Evolutionary conservation across 106 monocot genomes (phyloP).

Genomic region (Alisma plantagoaquatica): DNA sequence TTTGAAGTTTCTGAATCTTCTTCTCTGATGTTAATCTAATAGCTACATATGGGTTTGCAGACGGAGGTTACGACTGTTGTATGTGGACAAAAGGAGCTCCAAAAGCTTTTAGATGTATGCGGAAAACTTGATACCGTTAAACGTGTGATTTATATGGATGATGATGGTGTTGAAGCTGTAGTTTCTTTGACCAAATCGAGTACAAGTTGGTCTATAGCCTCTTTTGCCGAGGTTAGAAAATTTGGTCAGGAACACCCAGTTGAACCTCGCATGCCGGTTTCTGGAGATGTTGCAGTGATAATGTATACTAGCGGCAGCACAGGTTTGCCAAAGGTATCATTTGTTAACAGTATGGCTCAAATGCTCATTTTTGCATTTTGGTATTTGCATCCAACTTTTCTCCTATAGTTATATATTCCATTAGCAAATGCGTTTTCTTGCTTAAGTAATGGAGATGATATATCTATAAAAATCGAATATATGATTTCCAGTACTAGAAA

Average conservation of each 20-base stretch:
- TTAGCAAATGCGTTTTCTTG: too few species aligned
- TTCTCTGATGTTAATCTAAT: too few species aligned
- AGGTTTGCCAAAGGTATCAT: conserved; percentile 89
- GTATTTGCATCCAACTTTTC: too few species aligned
- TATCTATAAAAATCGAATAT: too few species aligned
- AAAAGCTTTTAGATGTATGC: conserved; percentile 79
- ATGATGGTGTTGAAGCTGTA: conserved; percentile 49
- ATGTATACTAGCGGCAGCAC: conserved; percentile 99
- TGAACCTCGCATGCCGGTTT: conserved; percentile 50
- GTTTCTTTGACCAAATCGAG: conserved; percentile 44
- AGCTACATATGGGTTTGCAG: conserved; percentile 26
- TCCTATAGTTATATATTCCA: too few species aligned
- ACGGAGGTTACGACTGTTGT: conserved; percentile 90
- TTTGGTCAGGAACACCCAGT: conserved; percentile 58
- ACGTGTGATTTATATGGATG: conserved; percentile 73
- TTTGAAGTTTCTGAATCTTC: too few species aligned
- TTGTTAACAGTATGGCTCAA: background rate
- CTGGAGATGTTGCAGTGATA: conserved; percentile 84
- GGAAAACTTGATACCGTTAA: conserved; percentile 79
- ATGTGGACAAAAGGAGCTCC: conserved; percentile 79
- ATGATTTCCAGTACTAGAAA: too few species aligned
- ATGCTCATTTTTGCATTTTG: background rate
- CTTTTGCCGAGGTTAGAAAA: conserved; percentile 78
- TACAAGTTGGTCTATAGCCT: conserved; percentile 44
- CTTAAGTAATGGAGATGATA: too few species aligned